Conservation (phyloP, 1,139 yeast genomes). For the Geotrichum candidum region DNA sequence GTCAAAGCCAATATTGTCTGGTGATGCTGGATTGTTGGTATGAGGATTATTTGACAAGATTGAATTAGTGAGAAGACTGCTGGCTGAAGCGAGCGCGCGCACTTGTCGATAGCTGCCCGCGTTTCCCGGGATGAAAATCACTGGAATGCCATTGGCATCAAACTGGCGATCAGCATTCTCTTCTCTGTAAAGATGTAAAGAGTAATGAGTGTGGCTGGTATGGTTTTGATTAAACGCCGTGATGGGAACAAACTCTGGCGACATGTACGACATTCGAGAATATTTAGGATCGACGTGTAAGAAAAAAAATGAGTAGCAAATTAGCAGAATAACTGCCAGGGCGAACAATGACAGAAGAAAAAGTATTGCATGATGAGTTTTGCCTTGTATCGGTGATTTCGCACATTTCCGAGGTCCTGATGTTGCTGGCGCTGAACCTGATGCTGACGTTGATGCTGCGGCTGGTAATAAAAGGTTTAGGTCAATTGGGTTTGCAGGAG, state of each 20-base stretch:
- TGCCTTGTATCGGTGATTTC: neutral
- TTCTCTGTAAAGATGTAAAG: conserved; percentile 57
- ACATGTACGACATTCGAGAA: conserved; percentile 30
- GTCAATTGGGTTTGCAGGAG: neutral
- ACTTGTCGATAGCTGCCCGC: conserved; percentile 82
- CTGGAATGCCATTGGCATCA: conserved; percentile 64
- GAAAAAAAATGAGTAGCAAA: conserved; percentile 11
- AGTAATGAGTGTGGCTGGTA: conserved; percentile 69
- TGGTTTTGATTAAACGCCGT: conserved; percentile 58
- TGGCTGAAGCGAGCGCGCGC: conserved; percentile 70
- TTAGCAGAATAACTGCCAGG: neutral
- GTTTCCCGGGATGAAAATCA: conserved; percentile 79
- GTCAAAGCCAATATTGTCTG: conserved; percentile 42
- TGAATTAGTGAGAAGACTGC: conserved; percentile 41
- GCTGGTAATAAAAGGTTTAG: neutral
- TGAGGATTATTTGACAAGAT: conserved; percentile 11
- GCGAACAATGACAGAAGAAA: neutral
- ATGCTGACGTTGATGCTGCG: neutral
- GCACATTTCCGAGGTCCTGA: neutral
- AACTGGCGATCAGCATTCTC: conserved; percentile 37
- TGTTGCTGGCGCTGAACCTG: neutral
- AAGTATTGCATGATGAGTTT: neutral
- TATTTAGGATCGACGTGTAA: conserved; percentile 14
- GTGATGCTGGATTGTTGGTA: conserved; percentile 16
- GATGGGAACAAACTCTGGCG: conserved; percentile 67